Base-by-base conservation (phyloP, 1,284 basidiomycete species). In the Mycena sp. region DNA sequence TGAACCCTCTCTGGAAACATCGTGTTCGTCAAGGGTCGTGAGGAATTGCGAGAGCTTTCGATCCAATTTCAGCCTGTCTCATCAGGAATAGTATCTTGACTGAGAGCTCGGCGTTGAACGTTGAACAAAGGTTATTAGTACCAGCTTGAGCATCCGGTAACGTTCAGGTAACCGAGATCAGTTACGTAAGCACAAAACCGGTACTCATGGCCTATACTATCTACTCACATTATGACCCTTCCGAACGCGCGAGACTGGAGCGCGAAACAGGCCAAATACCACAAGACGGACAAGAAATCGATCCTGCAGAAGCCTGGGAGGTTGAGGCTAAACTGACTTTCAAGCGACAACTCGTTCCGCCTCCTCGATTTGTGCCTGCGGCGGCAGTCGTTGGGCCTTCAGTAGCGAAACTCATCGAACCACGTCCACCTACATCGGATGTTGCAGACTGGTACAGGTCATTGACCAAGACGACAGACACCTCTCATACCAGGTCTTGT, bases 311-410 rank as follows among this genome's bases (percentile, higher is more conserved):
- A 56, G 74, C 73, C 68, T 87, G 85, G 86, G 72, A 81, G 53
- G 73, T 73, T 21, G 81, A 83, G 64, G 77, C 80, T 30, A 73
- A 78, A 12, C 74, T 77, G 25, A 74, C 77, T 25, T 78, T 79
- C 45, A 77, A 76, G 54, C 80, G 77, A 44, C 75, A 73, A 50
- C 69, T 70, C 46, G 74, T 71, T 37, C 76, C 79, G 41, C 74
- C 83, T 52, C 86, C 85, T 37, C 73, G 75, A 21, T 87, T 88
- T 67, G 82, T 87, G 7, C 81, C 85, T 43, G 90, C 90, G 3
- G 79, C 79, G 35, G 38, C 35, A 26, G 71, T 67, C 35, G 43
- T 61, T 14, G 38, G 46, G 37, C 61, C 68, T 30, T 63, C 70
- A 14, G 67, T 55, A 29, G 38, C 58, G 35, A 48, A 55, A 25